A percentile compares a stretch with the other conserved stretches of the same genome.
Conservation (phyloP, 2,329 filamentous ascomycete species). For the Curvularia hawaiiensis region DNA sequence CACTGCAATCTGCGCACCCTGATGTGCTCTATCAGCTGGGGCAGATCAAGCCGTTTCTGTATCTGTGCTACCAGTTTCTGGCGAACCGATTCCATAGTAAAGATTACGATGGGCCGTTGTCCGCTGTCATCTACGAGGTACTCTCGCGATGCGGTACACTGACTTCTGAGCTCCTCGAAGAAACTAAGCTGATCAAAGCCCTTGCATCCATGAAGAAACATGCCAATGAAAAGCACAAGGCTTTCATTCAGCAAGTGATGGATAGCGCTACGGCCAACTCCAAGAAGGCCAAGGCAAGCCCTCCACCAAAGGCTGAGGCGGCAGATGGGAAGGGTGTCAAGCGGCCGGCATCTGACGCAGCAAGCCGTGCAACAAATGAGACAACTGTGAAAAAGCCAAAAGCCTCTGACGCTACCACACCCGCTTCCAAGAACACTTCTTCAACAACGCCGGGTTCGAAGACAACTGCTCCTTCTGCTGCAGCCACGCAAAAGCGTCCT, state of each 20-base stretch:
- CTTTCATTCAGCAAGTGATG: constrained; percentile 63
- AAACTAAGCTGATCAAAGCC: constrained; percentile 69
- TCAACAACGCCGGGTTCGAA: constrained; percentile 14
- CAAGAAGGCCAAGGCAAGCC: constrained; percentile 44
- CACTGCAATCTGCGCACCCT: constrained; percentile 54
- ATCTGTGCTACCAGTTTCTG: constrained; percentile 56
- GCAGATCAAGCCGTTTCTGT: constrained; percentile 49
- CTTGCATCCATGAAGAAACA: constrained; percentile 67
- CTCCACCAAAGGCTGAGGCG: constrained; percentile 31
- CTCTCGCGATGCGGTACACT: constrained; percentile 68
- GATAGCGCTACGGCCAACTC: constrained; percentile 50
- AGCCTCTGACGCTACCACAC: constrained; percentile 25
- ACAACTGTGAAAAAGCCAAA: constrained; percentile 39
- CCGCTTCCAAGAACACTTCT: constrained; percentile 27
- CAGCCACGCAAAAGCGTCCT: constrained; percentile 33
- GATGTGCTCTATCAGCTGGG: constrained; percentile 51
- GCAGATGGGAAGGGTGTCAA: constrained; percentile 40
- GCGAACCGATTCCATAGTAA: constrained; percentile 54
- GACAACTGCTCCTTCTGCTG: constrained; percentile 13
- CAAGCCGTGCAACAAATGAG: constrained; percentile 25
- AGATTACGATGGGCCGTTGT: constrained; percentile 51
- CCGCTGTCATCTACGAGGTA: constrained; percentile 55
- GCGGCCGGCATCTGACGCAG: constrained; percentile 31
- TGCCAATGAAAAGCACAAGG: constrained; percentile 68
- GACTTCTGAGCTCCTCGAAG: constrained; percentile 63